A percentile compares a stretch with the other conserved stretches of the same genome.
These are phyloP conservation scores for Puccinia horiana DNA, from an alignment of 1,284 basidiomycete species.

Conservation along the genomic window DNA sequence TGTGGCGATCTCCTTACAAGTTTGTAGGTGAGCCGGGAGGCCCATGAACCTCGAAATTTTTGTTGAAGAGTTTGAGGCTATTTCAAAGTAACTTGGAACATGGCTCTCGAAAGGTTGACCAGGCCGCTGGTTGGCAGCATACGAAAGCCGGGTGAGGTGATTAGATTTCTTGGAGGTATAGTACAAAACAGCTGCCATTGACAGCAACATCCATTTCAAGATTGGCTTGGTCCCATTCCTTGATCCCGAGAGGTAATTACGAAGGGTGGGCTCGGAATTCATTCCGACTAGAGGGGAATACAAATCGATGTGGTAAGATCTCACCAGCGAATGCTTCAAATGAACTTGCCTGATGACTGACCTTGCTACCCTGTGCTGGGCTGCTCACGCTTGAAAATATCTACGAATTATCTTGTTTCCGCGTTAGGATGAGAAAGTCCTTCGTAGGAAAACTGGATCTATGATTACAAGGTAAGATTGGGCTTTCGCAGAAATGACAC, in stretches of 20 bases:
- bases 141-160: not conserved
- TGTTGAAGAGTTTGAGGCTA: not conserved
- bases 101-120: not conserved
- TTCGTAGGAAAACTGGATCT: too few relatives aligned
- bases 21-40: not conserved
- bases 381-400: too few relatives aligned
- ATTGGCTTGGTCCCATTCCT: not conserved
- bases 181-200: not conserved
- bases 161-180: not conserved
- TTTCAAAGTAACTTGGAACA: not conserved
- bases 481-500: too few relatives aligned
- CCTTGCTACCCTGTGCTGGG: too few relatives aligned
- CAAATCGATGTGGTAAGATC: not conserved
- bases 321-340: not conserved
- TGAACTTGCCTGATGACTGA: not conserved
- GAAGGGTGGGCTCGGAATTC: not conserved
- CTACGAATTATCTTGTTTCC: too few relatives aligned
- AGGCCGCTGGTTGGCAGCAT: not conserved
- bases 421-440: too few relatives aligned
- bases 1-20: conserved; percentile 1
- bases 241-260: not conserved
- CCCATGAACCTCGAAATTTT: not conserved
- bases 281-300: not conserved
- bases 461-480: too few relatives aligned
- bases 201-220: conserved; percentile 1